These are phyloP conservation scores for Mycena crocata DNA, from an alignment of 768 basidiomycete species.

Conservation along the genomic window DNA sequence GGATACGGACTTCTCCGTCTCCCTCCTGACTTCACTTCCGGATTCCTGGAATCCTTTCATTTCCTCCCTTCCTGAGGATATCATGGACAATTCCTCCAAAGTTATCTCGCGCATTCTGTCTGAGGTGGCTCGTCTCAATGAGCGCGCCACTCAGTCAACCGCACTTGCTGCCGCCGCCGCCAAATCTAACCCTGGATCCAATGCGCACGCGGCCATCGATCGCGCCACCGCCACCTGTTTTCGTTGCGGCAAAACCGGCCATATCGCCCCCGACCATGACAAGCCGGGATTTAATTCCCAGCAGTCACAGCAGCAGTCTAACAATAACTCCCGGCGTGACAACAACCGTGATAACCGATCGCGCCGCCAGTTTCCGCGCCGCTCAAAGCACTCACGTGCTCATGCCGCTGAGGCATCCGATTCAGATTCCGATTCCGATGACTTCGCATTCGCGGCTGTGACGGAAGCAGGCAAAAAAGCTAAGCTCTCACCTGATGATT, in stretches of 20 bases:
- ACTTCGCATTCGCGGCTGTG: too few species aligned
- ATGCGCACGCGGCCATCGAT: too few species aligned
- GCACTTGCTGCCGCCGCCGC: conserved; percentile 16
- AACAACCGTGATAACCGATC: conserved; percentile 3
- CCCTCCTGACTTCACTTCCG: conserved; percentile 34
- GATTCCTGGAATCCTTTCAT: conserved; percentile 26
- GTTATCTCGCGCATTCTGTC: conserved; percentile 21
- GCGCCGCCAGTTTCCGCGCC: too few species aligned
- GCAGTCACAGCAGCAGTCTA: too few species aligned
- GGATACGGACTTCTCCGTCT: conserved; percentile 39
- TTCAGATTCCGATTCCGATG: too few species aligned
- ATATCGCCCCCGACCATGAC: too few species aligned
- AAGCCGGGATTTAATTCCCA: conserved; percentile 5
- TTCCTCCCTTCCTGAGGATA: conserved; percentile 22
- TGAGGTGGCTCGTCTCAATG: conserved; percentile 1
- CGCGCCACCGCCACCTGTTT: too few species aligned
- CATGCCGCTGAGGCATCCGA: too few species aligned
- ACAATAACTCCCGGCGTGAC: neutral
- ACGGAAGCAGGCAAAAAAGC: too few species aligned
- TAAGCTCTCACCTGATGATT: conserved; percentile 11
- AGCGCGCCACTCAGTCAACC: conserved; percentile 1
- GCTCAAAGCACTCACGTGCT: conserved; percentile 5
- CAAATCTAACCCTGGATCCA: too few species aligned
- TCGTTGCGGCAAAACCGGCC: too few species aligned
- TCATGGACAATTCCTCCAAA: conserved; percentile 10